phyloP scores from a whole-genome alignment of 441 rosid genomes.

The Geranium incanum region DNA sequence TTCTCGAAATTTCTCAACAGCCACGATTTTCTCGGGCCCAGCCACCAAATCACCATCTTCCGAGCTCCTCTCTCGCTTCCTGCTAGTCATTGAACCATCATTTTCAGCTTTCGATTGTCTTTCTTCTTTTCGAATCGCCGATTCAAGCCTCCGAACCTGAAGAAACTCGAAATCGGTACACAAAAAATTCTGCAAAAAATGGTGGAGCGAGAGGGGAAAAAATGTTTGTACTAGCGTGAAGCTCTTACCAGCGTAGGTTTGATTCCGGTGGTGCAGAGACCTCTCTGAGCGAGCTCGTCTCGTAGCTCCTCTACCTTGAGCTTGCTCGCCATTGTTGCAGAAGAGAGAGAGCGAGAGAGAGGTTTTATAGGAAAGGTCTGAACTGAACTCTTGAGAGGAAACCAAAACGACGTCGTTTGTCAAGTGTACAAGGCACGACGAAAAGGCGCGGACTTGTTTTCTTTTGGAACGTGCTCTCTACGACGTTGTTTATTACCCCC shows the following conservation, averaged over 20 bases:
- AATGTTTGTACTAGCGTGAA: neutral
- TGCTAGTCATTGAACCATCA: conserved; percentile 12
- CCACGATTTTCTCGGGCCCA: conserved; percentile 34
- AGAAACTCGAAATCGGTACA: conserved; percentile 5
- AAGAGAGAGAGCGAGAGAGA: neutral
- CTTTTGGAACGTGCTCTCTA: neutral
- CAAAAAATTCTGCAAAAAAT: neutral
- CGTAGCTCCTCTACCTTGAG: conserved; percentile 62
- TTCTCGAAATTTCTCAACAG: conserved; percentile 35
- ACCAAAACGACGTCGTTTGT: neutral
- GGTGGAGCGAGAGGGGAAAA: conserved; percentile 6
- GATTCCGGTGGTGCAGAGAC: conserved; percentile 46
- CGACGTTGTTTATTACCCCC: neutral
- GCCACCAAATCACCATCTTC: conserved; percentile 24
- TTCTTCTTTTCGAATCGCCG: conserved; percentile 38
- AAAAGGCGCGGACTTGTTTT: neutral
- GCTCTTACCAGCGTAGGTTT: conserved; percentile 42
- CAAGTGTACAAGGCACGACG: conserved; percentile 7
- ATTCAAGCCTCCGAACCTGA: conserved; percentile 53
- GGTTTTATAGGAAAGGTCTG: neutral
- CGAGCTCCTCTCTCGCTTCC: conserved; percentile 38
- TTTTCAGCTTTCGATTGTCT: conserved; percentile 16
- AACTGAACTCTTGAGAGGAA: neutral
- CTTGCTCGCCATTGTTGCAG: conserved; percentile 35
- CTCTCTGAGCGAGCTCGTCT: conserved; percentile 49